A percentile compares a stretch with the other conserved stretches of the same genome.
Conservation (phyloP, 805 yeast species). For the Huiozyma naganishii region DNA sequence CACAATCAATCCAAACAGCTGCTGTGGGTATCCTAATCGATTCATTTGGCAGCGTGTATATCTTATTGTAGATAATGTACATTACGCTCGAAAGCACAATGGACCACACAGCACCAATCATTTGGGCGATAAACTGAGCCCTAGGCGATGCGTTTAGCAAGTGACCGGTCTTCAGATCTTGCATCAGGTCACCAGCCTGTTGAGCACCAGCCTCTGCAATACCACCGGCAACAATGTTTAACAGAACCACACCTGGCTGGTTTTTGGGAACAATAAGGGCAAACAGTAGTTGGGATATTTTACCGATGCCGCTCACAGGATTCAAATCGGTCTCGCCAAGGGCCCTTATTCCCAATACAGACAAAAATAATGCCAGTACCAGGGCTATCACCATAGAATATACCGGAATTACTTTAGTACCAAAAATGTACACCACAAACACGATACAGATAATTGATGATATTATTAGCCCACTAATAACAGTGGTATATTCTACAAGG, state of each 20-base stretch:
- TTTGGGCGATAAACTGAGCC: slow-evolving; percentile 85
- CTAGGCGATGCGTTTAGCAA: slow-evolving; percentile 82
- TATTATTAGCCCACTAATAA: slow-evolving; percentile 47
- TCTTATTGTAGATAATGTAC: slow-evolving; percentile 70
- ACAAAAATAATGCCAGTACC: slow-evolving; percentile 62
- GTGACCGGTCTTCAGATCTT: slow-evolving; percentile 91
- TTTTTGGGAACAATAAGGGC: slow-evolving; percentile 66
- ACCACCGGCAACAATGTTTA: slow-evolving; percentile 90
- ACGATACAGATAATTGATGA: slow-evolving; percentile 62
- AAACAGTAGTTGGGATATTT: slow-evolving; percentile 79
- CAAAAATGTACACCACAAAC: slow-evolving; percentile 60
- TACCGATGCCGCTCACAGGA: slow-evolving; percentile 95
- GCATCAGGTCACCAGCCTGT: slow-evolving; percentile 97
- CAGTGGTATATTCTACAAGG: slow-evolving; percentile 40
- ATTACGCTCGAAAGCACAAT: slow-evolving; percentile 68
- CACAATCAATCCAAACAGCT: slow-evolving; percentile 92
- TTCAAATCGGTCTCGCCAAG: slow-evolving; percentile 93
- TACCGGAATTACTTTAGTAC: slow-evolving; percentile 50
- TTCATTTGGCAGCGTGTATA: slow-evolving; percentile 76
- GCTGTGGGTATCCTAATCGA: slow-evolving; percentile 90
- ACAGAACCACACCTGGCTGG: slow-evolving; percentile 72
- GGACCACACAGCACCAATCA: slow-evolving; percentile 81
- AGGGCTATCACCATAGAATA: slow-evolving; percentile 62
- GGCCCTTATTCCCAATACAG: slow-evolving; percentile 85
- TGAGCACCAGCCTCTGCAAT: slow-evolving; percentile 98